phyloP scores from a whole-genome alignment of 805 yeast genomes.

The Candida nanaspora region DNA sequence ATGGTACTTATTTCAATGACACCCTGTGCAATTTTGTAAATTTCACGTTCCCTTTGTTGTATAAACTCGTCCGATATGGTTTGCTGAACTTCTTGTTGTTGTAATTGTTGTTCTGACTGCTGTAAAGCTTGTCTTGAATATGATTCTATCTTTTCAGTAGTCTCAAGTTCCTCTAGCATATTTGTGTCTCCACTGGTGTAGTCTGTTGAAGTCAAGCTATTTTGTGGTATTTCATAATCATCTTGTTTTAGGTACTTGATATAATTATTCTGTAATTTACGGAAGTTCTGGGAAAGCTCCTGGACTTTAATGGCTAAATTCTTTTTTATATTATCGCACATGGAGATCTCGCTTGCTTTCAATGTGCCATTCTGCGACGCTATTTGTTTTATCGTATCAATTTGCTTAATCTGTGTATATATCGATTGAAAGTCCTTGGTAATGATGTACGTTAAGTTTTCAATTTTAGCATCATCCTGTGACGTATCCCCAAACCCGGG shows the following conservation, averaged over 20 bases:
- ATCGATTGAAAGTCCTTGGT: slow-evolving; percentile 74
- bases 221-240: slow-evolving; percentile 42
- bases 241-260: slow-evolving; percentile 79
- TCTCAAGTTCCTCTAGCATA: slow-evolving; percentile 24
- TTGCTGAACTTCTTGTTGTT: slow-evolving; percentile 26
- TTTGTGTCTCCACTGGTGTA: slow-evolving; percentile 3
- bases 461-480: slow-evolving; percentile 70
- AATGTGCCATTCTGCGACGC: slow-evolving; percentile 15
- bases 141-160: slow-evolving; percentile 35
- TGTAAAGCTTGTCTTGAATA: slow-evolving; percentile 48
- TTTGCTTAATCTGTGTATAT: slow-evolving; percentile 66
- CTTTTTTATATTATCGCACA: slow-evolving; percentile 76
- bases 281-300: slow-evolving; percentile 63
- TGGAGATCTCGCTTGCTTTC: slow-evolving; percentile 43
- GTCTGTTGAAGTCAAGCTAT: slow-evolving; percentile 1
- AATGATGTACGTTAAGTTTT: slow-evolving; percentile 64
- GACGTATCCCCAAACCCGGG: slow-evolving; percentile 85
- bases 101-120: slow-evolving; percentile 25
- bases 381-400: slow-evolving; percentile 34
- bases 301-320: slow-evolving; percentile 83
- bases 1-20: slow-evolving; percentile 89
- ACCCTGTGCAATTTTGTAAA: slow-evolving; percentile 86
- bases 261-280: slow-evolving; percentile 85
- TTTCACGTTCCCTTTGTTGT: slow-evolving; percentile 80
- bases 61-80: slow-evolving; percentile 35